phyloP scores from a whole-genome alignment of 2,329 filamentous ascomycete species.

The Akanthomyces lecanii region DNA sequence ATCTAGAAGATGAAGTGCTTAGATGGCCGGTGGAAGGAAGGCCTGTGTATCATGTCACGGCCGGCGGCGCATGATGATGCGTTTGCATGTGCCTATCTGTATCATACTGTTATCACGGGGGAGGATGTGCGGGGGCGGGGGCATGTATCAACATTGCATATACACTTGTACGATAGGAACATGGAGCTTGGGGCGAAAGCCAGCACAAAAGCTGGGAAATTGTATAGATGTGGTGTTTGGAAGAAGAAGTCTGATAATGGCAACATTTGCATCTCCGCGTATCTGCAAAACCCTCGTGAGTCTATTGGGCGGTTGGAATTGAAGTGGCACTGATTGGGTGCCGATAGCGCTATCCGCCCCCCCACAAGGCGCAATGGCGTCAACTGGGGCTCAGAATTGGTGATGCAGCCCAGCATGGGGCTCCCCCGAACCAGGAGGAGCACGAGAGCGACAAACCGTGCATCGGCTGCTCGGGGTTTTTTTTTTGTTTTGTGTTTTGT shows the following conservation, averaged over 20 bases:
- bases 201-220: background rate
- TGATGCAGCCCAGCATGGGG: constrained; percentile 3
- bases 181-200: background rate
- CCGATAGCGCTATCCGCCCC: constrained; percentile 21
- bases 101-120: background rate
- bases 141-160: constrained; percentile 6
- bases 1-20: background rate
- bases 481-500: background rate
- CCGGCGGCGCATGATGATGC: background rate
- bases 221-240: background rate
- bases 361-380: constrained; percentile 31
- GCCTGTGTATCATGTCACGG: background rate
- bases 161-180: constrained; percentile 5
- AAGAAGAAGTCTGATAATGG: background rate
- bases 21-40: background rate
- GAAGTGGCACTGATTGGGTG: constrained; percentile 10
- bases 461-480: constrained; percentile 14
- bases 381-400: constrained; percentile 25
- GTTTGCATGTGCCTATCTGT: constrained; percentile 5
- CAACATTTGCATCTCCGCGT: constrained; percentile 14
- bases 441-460: background rate
- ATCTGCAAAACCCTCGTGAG: background rate
- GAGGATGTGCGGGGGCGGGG: background rate
- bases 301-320: constrained; percentile 9
- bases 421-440: background rate